phyloP scores from a whole-genome alignment of 2,329 filamentous ascomycete species.

The Berkeleyomyces basicola region DNA sequence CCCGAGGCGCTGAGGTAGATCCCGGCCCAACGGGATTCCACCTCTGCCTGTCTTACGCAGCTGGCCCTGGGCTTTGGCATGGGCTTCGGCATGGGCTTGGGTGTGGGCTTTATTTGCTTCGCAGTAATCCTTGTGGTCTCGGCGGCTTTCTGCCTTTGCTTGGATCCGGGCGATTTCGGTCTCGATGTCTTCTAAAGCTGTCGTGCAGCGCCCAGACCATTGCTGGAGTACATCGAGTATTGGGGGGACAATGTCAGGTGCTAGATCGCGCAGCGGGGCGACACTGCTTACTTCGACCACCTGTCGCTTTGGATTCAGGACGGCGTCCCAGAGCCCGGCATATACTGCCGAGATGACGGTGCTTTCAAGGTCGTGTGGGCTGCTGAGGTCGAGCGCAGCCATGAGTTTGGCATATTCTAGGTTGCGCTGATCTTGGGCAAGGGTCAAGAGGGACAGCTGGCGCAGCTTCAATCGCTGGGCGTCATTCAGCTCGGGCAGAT shows the following conservation, averaged over 20 bases:
- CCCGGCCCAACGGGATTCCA: not conserved
- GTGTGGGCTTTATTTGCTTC: not conserved
- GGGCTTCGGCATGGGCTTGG: not conserved
- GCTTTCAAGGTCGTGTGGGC: constrained; percentile 58
- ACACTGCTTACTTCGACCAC: constrained; percentile 65
- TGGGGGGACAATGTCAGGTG: constrained; percentile 50
- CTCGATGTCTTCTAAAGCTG: constrained; percentile 59
- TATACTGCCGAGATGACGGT: constrained; percentile 81
- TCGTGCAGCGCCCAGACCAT: constrained; percentile 67
- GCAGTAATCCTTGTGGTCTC: constrained; percentile 10
- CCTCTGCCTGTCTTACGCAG: not conserved
- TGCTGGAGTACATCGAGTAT: constrained; percentile 52
- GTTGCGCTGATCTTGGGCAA: constrained; percentile 49
- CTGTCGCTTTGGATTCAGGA: constrained; percentile 62
- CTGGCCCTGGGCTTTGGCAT: not conserved
- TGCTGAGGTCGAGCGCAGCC: constrained; percentile 46
- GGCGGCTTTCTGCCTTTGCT: constrained; percentile 18
- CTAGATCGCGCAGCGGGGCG: constrained; percentile 71
- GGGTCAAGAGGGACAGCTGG: constrained; percentile 72
- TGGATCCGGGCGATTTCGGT: constrained; percentile 40
- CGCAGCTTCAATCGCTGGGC: constrained; percentile 72
- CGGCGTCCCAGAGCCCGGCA: constrained; percentile 62
- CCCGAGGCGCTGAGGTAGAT: not conserved
- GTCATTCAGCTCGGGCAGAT: constrained; percentile 54
- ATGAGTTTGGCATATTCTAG: constrained; percentile 61